Percentiles rank a stretch among this genome's conserved stretches.
Conservation (phyloP, 2,329 filamentous ascomycete species). For the Aspergillus udagawae region DNA sequence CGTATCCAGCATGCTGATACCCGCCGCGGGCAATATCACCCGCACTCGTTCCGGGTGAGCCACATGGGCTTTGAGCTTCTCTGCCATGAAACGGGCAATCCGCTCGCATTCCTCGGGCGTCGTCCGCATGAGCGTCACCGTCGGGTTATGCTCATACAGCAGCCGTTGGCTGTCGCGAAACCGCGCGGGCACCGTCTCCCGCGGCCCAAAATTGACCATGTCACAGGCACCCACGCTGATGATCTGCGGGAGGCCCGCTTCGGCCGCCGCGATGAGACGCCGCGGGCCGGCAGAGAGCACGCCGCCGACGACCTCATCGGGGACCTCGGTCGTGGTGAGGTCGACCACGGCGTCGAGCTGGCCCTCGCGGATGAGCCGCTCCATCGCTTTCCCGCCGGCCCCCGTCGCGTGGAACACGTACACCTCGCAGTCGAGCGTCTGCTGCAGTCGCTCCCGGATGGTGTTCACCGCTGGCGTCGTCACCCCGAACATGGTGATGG, state of each 20-base stretch:
- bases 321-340: slow-evolving; percentile 67
- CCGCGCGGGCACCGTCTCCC: slow-evolving; percentile 51
- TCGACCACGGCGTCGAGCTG: slow-evolving; percentile 64
- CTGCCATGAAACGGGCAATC: slow-evolving; percentile 55
- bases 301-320: slow-evolving; percentile 61
- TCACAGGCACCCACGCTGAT: slow-evolving; percentile 55
- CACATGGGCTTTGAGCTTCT: slow-evolving; percentile 45
- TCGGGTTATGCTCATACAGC: slow-evolving; percentile 63
- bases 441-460: slow-evolving; percentile 50
- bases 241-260: slow-evolving; percentile 55
- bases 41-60: slow-evolving; percentile 43
- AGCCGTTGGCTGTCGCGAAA: slow-evolving; percentile 37
- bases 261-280: slow-evolving; percentile 56
- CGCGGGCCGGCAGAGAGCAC: slow-evolving; percentile 56
- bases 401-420: slow-evolving; percentile 69
- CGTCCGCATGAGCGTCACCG: slow-evolving; percentile 64
- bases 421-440: slow-evolving; percentile 48
- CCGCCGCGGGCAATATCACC: slow-evolving; percentile 58
- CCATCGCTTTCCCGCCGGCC: slow-evolving; percentile 65
- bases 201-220: slow-evolving; percentile 62
- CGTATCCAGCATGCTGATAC: slow-evolving; percentile 59
- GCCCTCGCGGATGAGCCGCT: slow-evolving; percentile 55
- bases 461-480: slow-evolving; percentile 63
- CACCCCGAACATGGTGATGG: slow-evolving; percentile 71
- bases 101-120: slow-evolving; percentile 52